Percentiles rank a stretch among this genome's conserved stretches.
Evolutionary conservation across 441 rosid species (phyloP).

Genomic region (Corymbia calophylla): DNA sequence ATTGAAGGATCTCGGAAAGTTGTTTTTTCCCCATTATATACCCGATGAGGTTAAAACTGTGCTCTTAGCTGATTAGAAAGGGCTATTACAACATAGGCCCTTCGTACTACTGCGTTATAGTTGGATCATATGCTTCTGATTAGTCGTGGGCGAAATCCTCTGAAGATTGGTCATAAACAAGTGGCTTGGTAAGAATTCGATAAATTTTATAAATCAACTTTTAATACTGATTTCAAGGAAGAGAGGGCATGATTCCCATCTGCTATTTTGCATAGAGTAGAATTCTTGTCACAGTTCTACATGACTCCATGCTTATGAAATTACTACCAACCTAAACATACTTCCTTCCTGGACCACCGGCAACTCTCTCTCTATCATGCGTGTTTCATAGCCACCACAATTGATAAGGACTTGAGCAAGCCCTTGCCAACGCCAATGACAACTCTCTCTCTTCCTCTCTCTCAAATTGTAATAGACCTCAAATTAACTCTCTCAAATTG

Average conservation of each 20-base stretch:
- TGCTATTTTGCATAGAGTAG: not conserved
- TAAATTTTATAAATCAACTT: not conserved
- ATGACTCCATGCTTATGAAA: not conserved
- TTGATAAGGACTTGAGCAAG: not conserved
- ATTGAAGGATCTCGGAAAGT: not conserved
- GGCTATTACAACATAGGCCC: not conserved
- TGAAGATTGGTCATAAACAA: not conserved
- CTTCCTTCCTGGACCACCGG: not conserved
- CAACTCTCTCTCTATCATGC: not conserved
- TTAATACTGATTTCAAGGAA: not conserved
- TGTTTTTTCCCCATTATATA: not conserved
- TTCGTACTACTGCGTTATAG: not conserved
- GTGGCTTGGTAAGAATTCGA: not conserved
- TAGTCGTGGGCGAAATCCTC: not conserved
- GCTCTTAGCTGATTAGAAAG: not conserved
- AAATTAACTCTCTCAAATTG: not conserved
- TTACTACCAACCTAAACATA: not conserved
- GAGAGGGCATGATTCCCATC: not conserved
- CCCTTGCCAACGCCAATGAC: no score
- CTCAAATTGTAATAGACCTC: no score
- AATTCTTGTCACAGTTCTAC: not conserved
- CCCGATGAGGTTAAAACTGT: not conserved
- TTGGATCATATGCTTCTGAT: not conserved
- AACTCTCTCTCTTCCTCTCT: not conserved
- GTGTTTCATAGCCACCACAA: not conserved